These are phyloP conservation scores for Pseudogymnoascus sp. DNA, from an alignment of 2,329 filamentous ascomycete species.

Conservation along the genomic window DNA sequence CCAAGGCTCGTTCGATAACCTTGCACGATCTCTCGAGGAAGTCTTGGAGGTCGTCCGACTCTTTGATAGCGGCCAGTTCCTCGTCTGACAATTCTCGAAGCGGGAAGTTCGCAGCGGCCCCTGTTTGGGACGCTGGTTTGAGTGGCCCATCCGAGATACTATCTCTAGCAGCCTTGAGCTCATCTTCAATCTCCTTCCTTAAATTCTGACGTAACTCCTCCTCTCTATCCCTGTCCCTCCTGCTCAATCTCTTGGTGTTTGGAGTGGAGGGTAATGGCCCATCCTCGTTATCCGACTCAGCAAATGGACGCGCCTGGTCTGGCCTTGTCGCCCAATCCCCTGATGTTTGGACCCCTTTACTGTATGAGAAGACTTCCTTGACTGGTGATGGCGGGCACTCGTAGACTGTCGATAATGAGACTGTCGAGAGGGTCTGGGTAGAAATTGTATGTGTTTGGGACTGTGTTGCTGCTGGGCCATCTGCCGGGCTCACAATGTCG, in stretches of 20 bases:
- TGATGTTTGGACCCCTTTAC: slow-evolving; percentile 88
- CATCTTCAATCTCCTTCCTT: slow-evolving; percentile 84
- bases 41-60: slow-evolving; percentile 86
- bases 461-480: slow-evolving; percentile 29
- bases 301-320: slow-evolving; percentile 41
- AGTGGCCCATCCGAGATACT: slow-evolving; percentile 43
- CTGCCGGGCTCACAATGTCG: slow-evolving; percentile 44
- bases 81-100: slow-evolving; percentile 71
- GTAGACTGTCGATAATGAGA: slow-evolving; percentile 65
- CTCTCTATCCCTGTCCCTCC: slow-evolving; percentile 71
- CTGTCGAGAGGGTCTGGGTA: slow-evolving; percentile 62
- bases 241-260: slow-evolving; percentile 62
- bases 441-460: slow-evolving; percentile 34
- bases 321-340: slow-evolving; percentile 58
- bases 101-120: slow-evolving; percentile 54
- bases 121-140: slow-evolving; percentile 37
- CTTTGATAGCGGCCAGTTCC: slow-evolving; percentile 82
- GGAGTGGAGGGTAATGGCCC: slow-evolving; percentile 46
- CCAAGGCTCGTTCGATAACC: slow-evolving; percentile 89
- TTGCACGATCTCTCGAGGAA: slow-evolving; percentile 95
- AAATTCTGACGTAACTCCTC: slow-evolving; percentile 83
- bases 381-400: slow-evolving; percentile 69
- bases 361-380: slow-evolving; percentile 88
- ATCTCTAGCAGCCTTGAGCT: slow-evolving; percentile 65
- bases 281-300: slow-evolving; percentile 55